Conservation (phyloP, 345 rosid species). For the Camelina sativa region DNA sequence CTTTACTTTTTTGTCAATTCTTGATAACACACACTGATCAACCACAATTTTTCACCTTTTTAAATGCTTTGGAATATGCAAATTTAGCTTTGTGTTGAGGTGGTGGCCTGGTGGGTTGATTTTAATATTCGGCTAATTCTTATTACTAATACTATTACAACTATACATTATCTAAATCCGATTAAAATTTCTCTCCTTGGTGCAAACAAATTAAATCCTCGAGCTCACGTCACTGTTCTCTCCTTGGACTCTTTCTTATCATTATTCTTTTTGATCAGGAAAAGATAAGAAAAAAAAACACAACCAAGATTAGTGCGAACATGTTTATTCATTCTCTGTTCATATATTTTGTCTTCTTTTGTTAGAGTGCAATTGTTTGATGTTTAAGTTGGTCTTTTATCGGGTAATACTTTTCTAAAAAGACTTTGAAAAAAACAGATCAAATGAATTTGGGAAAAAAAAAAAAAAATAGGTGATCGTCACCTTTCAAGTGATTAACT, state of each 20-base stretch:
- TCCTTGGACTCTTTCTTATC: conserved; percentile 3
- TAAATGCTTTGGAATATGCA: conserved; percentile 39
- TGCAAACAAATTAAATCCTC: conserved; percentile 31
- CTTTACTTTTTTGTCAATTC: conserved; percentile 26
- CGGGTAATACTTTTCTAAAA: not conserved
- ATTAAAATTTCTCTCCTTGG: conserved; percentile 1
- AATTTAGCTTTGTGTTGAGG: conserved; percentile 25
- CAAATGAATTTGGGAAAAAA: conserved; percentile 16
- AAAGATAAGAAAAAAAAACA: not conserved
- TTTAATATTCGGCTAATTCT: conserved; percentile 9
- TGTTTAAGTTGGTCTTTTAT: conserved; percentile 13
- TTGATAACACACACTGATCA: conserved; percentile 31
- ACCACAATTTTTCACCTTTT: conserved; percentile 2
- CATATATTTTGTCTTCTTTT: not conserved
- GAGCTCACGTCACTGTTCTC: conserved; percentile 39
- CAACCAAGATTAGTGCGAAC: conserved; percentile 1
- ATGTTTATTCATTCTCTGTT: conserved; percentile 18
- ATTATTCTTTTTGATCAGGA: conserved; percentile 16
- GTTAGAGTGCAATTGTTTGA: not conserved
- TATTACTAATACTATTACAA: not conserved
- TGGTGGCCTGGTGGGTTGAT: conserved; percentile 41
- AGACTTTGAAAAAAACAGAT: not conserved
- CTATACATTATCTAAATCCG: conserved; percentile 25
- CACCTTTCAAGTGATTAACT: conserved; percentile 40
- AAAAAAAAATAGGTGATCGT: conserved; percentile 27